A percentile compares a stretch with the other conserved stretches of the same genome.
Conservation (phyloP, 768 basidiomycete genomes). For the Leccinum rimulosum region DNA sequence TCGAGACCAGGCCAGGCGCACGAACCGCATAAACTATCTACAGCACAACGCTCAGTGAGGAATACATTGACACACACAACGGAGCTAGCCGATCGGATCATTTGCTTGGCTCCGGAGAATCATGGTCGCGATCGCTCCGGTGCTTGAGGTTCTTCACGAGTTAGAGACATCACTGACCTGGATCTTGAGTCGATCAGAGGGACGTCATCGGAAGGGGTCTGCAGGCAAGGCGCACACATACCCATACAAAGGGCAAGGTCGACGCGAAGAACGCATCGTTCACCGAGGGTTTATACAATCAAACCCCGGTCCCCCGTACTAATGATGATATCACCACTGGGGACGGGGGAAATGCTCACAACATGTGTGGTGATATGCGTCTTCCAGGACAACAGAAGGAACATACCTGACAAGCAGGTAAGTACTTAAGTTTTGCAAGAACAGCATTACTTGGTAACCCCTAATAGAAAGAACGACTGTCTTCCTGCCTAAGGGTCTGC, state of each 20-base stretch:
- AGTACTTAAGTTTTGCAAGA: background rate
- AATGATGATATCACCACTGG: background rate
- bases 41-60: background rate
- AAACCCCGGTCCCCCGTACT: background rate
- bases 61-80: background rate
- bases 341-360: background rate
- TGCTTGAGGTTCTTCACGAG: slow-evolving; percentile 19
- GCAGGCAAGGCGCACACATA: too few species aligned
- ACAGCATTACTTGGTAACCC: background rate
- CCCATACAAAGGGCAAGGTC: background rate
- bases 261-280: background rate
- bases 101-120: background rate
- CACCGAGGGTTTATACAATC: too few species aligned
- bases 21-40: slow-evolving; percentile 68
- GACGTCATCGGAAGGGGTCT: too few species aligned
- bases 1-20: slow-evolving; percentile 49
- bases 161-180: slow-evolving; percentile 35
- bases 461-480: too few species aligned
- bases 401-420: slow-evolving; percentile 2
- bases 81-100: background rate
- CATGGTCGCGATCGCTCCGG: background rate
- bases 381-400: background rate
- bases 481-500: too few species aligned
- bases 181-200: slow-evolving; percentile 55
- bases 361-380: background rate